These are phyloP conservation scores for Coemansia sp. DNA, from an alignment of 192 early-diverging fungal genomes.

Conservation along the genomic window DNA sequence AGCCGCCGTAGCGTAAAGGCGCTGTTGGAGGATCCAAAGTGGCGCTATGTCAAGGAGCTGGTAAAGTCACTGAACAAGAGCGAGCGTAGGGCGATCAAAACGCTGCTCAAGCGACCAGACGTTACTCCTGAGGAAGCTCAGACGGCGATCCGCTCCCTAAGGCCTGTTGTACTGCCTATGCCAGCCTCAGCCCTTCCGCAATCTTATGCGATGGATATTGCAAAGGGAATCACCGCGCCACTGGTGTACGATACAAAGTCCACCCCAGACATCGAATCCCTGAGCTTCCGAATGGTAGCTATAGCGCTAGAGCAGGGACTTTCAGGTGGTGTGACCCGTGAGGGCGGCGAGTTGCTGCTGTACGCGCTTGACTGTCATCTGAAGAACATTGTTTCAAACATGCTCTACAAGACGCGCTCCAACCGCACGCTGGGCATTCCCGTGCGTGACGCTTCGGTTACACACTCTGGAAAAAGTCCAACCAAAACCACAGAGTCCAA, in stretches of 20 bases:
- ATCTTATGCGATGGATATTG: slow-evolving; percentile 60
- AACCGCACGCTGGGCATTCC: slow-evolving; percentile 63
- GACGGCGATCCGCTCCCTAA: slow-evolving; percentile 39
- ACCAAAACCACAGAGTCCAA: background rate
- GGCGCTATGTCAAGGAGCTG: slow-evolving; percentile 65
- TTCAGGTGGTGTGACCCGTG: slow-evolving; percentile 62
- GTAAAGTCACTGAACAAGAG: slow-evolving; percentile 67
- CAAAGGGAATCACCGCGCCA: slow-evolving; percentile 66
- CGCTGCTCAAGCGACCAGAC: slow-evolving; percentile 56
- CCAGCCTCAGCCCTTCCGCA: slow-evolving; percentile 54
- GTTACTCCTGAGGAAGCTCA: slow-evolving; percentile 42
- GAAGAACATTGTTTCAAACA: slow-evolving; percentile 66
- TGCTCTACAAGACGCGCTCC: slow-evolving; percentile 63
- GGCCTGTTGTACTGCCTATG: slow-evolving; percentile 55
- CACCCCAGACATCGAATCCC: slow-evolving; percentile 62
- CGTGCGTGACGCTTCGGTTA: slow-evolving; percentile 13
- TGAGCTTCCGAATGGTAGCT: slow-evolving; percentile 66
- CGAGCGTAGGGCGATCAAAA: slow-evolving; percentile 66
- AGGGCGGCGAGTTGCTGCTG: slow-evolving; percentile 62
- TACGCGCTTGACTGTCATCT: slow-evolving; percentile 71
- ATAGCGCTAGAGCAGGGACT: slow-evolving; percentile 68
- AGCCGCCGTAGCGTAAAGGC: slow-evolving; percentile 58
- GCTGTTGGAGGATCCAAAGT: slow-evolving; percentile 52
- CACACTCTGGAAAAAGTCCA: background rate
- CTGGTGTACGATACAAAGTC: slow-evolving; percentile 67